A percentile compares a stretch with the other conserved stretches of the same genome.
Conservation (phyloP, 2,329 filamentous ascomycete species). For the Tolypocladium nubicola region DNA sequence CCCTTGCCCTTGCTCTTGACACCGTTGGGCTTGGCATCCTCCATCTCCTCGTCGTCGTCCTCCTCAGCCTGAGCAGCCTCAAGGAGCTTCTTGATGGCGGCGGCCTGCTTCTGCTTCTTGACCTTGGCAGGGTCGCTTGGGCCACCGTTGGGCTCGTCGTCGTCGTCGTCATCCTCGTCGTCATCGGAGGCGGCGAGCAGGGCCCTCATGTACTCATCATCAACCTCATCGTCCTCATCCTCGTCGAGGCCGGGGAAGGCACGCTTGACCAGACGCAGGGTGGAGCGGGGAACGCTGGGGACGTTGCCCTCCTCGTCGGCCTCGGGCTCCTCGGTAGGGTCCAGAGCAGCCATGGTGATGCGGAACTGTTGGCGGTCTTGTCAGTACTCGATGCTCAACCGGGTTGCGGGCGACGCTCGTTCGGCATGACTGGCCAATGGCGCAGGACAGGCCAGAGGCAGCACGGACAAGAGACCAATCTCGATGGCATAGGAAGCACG, state of each 20-base stretch:
- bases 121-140: constrained; percentile 86
- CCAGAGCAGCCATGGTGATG: constrained; percentile 97
- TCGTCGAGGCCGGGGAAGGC: constrained; percentile 44
- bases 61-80: constrained; percentile 48
- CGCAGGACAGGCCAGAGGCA: background rate
- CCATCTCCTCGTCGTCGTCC: constrained; percentile 64
- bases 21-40: constrained; percentile 52
- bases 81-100: constrained; percentile 67
- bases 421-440: background rate
- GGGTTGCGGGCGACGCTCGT: background rate
- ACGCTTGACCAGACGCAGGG: constrained; percentile 81
- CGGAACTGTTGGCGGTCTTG: constrained; percentile 56
- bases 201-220: constrained; percentile 53
- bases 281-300: constrained; percentile 61
- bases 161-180: constrained; percentile 40
- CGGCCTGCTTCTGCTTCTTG: constrained; percentile 74
- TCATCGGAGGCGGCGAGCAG: constrained; percentile 39
- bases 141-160: constrained; percentile 70
- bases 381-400: constrained; percentile 13
- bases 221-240: constrained; percentile 53
- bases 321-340: constrained; percentile 69
- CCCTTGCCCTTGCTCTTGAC: constrained; percentile 54
- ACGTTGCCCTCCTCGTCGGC: constrained; percentile 51
- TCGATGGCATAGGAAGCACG: constrained; percentile 25
- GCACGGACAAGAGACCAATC: background rate